Evolutionary conservation across 2,329 filamentous ascomycete genomes (phyloP).

Genomic region (Aureobasidium mangrovei): DNA sequence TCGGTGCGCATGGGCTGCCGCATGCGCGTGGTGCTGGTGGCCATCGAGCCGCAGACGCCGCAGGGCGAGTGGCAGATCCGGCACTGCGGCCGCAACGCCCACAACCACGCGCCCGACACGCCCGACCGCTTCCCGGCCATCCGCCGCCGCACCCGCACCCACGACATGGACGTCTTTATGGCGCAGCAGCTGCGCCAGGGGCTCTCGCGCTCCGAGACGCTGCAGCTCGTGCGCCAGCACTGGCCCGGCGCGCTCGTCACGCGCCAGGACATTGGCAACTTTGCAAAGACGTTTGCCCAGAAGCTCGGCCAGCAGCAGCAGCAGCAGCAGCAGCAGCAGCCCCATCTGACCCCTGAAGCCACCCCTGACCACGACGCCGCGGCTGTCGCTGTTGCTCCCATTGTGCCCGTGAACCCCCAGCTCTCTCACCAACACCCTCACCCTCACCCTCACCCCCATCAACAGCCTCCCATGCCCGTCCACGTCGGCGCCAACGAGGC

Average conservation of each 20-base stretch:
- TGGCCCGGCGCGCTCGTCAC: conserved; percentile 9
- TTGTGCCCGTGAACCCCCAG: not conserved
- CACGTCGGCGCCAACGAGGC: not conserved
- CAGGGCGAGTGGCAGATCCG: conserved; percentile 12
- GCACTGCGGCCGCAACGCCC: conserved; percentile 11
- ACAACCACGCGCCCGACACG: conserved; percentile 8
- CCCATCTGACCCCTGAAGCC: not conserved
- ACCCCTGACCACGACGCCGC: conserved; percentile 1
- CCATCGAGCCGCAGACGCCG: conserved; percentile 4
- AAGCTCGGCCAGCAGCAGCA: not conserved
- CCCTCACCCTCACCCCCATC: not conserved
- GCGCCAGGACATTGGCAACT: conserved; percentile 12
- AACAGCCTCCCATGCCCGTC: not conserved
- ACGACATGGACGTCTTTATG: conserved; percentile 14
- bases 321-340: not conserved
- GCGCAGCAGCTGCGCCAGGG: conserved; percentile 7
- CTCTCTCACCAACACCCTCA: not conserved
- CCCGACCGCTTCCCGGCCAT: conserved; percentile 5
- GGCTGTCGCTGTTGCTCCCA: not conserved
- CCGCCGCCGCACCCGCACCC: conserved; percentile 8
- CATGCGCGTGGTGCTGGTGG: conserved; percentile 10
- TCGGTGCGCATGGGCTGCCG: conserved; percentile 10
- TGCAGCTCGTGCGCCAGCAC: conserved; percentile 6
- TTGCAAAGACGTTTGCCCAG: conserved; percentile 12
- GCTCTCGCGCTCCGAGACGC: conserved; percentile 4